These are phyloP conservation scores for Pleurotus tuber-regium DNA, from an alignment of 768 basidiomycete species.

Conservation along the genomic window DNA sequence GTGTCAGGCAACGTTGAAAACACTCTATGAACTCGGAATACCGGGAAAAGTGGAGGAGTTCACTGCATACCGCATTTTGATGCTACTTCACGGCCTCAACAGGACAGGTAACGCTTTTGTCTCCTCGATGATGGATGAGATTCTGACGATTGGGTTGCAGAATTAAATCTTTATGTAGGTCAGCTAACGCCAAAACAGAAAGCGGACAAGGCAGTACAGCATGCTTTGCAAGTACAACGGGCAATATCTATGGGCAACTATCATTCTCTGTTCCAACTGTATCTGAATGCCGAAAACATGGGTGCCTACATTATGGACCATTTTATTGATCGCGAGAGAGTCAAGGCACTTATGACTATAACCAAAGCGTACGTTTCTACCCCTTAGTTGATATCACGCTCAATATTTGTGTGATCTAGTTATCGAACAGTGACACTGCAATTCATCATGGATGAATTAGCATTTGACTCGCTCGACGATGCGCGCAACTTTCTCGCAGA, in stretches of 20 bases:
- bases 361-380: slow-evolving; percentile 77
- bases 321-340: slow-evolving; percentile 89
- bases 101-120: slow-evolving; percentile 62
- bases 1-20: slow-evolving; percentile 88
- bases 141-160: slow-evolving; percentile 37
- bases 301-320: slow-evolving; percentile 99
- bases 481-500: slow-evolving; percentile 67
- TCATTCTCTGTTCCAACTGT: slow-evolving; percentile 85
- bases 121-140: not conserved
- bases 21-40: slow-evolving; percentile 91
- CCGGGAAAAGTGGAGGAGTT: slow-evolving; percentile 94
- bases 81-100: slow-evolving; percentile 92
- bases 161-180: slow-evolving; percentile 95
- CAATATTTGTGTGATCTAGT: slow-evolving; percentile 39
- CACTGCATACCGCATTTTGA: slow-evolving; percentile 94
- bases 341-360: slow-evolving; percentile 84
- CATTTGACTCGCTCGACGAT: slow-evolving; percentile 67
- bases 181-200: slow-evolving; percentile 95
- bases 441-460: slow-evolving; percentile 80
- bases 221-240: slow-evolving; percentile 87
- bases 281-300: slow-evolving; percentile 88
- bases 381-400: not conserved
- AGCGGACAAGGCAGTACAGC: slow-evolving; percentile 71
- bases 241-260: slow-evolving; percentile 93
- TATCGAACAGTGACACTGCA: slow-evolving; percentile 76